Percentiles rank a stretch among this genome's conserved stretches.
Conservation (phyloP, 805 yeast species). For the Barnettozyma siamensis region DNA sequence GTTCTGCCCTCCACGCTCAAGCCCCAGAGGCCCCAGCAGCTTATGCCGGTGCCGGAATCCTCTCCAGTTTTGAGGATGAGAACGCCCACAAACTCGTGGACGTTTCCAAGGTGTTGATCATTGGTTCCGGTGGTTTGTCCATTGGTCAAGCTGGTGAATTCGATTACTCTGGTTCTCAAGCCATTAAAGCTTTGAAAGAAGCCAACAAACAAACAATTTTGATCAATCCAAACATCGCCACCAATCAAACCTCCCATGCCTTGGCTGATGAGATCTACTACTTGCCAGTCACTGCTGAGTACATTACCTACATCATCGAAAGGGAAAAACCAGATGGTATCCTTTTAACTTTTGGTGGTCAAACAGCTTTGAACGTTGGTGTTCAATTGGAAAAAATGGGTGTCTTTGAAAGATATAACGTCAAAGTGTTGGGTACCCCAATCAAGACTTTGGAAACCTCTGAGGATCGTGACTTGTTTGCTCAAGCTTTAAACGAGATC, state of each 20-base stretch:
- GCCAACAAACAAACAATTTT: slow-evolving; percentile 80
- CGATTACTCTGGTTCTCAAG: slow-evolving; percentile 96
- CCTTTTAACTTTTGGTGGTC: slow-evolving; percentile 95
- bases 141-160: slow-evolving; percentile 99
- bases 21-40: slow-evolving; percentile 21
- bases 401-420: slow-evolving; percentile 80
- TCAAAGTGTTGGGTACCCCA: slow-evolving; percentile 96
- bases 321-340: slow-evolving; percentile 97
- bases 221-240: slow-evolving; percentile 94
- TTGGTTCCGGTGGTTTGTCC: slow-evolving; percentile 96
- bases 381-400: slow-evolving; percentile 94
- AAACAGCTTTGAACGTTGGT: slow-evolving; percentile 95
- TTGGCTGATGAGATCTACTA: slow-evolving; percentile 94
- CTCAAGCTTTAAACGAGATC: slow-evolving; percentile 92
- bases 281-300: slow-evolving; percentile 95
- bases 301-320: slow-evolving; percentile 90
- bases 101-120: slow-evolving; percentile 79
- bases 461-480: slow-evolving; percentile 95
- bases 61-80: slow-evolving; percentile 52
- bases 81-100: slow-evolving; percentile 67
- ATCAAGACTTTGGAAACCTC: slow-evolving; percentile 92
- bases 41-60: slow-evolving; percentile 60
- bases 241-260: slow-evolving; percentile 93
- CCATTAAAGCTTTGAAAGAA: slow-evolving; percentile 91
- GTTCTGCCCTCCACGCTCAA: slow-evolving; percentile 17